These are phyloP conservation scores for Trifolium dubium DNA, from an alignment of 306 rosid species.

Conservation along the genomic window DNA sequence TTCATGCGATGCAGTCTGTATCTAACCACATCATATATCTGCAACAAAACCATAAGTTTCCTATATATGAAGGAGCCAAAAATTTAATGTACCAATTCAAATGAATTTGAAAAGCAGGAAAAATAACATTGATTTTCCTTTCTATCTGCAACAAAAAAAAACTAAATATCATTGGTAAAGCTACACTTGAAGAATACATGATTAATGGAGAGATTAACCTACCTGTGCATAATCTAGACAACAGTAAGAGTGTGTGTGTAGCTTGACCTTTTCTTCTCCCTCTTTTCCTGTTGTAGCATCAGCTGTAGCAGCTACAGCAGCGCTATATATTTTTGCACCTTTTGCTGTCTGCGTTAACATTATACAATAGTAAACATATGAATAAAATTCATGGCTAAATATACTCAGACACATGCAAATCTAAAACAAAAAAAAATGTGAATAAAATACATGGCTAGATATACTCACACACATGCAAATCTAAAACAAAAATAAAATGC, in stretches of 20 bases:
- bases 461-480: not conserved
- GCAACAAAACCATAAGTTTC: slow-evolving; percentile 49
- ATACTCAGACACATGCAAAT: not conserved
- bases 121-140: slow-evolving; percentile 37
- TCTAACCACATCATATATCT: slow-evolving; percentile 92
- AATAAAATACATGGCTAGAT: slow-evolving; percentile 12
- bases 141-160: slow-evolving; percentile 17
- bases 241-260: slow-evolving; percentile 95
- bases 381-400: slow-evolving; percentile 11
- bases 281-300: slow-evolving; percentile 71
- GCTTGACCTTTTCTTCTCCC: slow-evolving; percentile 91
- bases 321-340: slow-evolving; percentile 90
- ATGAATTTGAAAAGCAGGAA: slow-evolving; percentile 24
- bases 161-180: slow-evolving; percentile 33
- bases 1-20: slow-evolving; percentile 95
- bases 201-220: slow-evolving; percentile 57
- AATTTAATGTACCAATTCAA: slow-evolving; percentile 38
- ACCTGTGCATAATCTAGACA: slow-evolving; percentile 86
- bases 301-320: slow-evolving; percentile 89
- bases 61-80: slow-evolving; percentile 35
- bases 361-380: slow-evolving; percentile 10
- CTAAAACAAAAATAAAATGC: not conserved
- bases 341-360: slow-evolving; percentile 75
- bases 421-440: not conserved
- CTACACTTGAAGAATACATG: slow-evolving; percentile 19